A percentile compares a stretch with the other conserved stretches of the same genome.
These are phyloP conservation scores for Venustampulla echinocandica DNA, from an alignment of 495 filamentous ascomycete species.

Conservation along the genomic window DNA sequence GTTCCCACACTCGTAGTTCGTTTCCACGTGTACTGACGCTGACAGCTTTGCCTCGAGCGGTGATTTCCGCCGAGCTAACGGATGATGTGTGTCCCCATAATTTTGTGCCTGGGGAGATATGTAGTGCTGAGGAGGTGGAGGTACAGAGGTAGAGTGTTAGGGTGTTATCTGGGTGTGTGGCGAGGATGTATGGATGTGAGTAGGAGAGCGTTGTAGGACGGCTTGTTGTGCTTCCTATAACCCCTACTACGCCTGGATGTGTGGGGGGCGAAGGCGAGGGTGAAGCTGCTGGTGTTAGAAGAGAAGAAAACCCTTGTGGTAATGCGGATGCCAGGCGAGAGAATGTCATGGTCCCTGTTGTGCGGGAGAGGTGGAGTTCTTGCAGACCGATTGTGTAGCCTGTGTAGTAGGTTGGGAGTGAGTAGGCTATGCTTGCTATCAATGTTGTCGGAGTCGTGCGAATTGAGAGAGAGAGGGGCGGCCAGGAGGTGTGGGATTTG, in stretches of 20 bases:
- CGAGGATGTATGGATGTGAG: conserved; percentile 84
- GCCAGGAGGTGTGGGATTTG: conserved; percentile 68
- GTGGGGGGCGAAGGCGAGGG: conserved; percentile 7
- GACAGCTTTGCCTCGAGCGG: conserved; percentile 79
- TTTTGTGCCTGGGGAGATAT: conserved; percentile 63
- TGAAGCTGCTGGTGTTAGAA: conserved; percentile 14
- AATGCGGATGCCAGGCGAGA: conserved; percentile 47
- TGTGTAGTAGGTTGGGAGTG: conserved; percentile 52
- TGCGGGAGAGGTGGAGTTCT: conserved; percentile 52
- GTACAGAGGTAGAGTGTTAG: conserved; percentile 80
- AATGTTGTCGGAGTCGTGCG: conserved; percentile 51
- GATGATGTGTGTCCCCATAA: conserved; percentile 95
- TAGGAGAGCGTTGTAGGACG: conserved; percentile 73
- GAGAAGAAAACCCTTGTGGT: conserved; percentile 28
- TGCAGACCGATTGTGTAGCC: conserved; percentile 91
- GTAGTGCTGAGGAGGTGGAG: conserved; percentile 46
- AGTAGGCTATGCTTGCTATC: conserved; percentile 79
- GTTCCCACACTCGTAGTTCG: conserved; percentile 89
- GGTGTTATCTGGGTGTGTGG: conserved; percentile 86
- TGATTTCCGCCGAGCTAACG: conserved; percentile 78
- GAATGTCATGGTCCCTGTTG: conserved; percentile 40
- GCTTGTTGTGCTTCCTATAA: conserved; percentile 21
- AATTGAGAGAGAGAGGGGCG: conserved; percentile 72
- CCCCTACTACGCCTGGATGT: not conserved
- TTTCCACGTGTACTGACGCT: conserved; percentile 75